Evolutionary conservation across 2,329 filamentous ascomycete species (phyloP), one percentile per base, ranked within the genome.

Genomic region (Pestalotiopsis sp.): DNA sequence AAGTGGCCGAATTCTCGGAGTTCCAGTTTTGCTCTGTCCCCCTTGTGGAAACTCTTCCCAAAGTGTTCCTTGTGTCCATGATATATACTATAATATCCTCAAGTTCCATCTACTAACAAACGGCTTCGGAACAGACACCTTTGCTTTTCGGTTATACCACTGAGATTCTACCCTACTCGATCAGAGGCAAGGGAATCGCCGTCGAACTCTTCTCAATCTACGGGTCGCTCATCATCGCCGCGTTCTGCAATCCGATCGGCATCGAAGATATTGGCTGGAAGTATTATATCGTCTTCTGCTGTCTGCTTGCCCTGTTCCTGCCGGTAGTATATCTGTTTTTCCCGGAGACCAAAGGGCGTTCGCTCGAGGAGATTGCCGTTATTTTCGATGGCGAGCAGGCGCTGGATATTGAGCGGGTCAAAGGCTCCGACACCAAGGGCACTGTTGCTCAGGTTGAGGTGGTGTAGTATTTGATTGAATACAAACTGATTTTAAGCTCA

Each of bases 81-180:
- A 36, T 36, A 36, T 36, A 36, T 9, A 36, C 31, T 31, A 31
- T 31, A 2, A 9, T 31, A 31, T 31, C 9, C 9, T 31, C 31
- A 31, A 9, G 2, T 36, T 36, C 7, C 31, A 36, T 36, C 31
- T 6, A 36, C 31, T 36, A 36, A 36, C 7, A 36, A 36, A 36
- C 2, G 31, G 2, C 2, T 36, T 36, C 7, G 2, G 9, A 36
- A 36, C 31, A 36, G 77, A 84, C 84, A 3, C 83, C 83, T 68
- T 76, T 86, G 4, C 78, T 85, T 13, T 78, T 84, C 65, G 80
- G 80, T 3, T 87, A 84, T 71, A 78, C 78, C 0, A 78, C 77
- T 12, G 81, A 84, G 67, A 81, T 83, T 52, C 77, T 79, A 65
- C 79, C 79, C 7, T 83, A 80, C 67, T 74, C 74, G 17, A 71